These are phyloP conservation scores for Eimeria sp. DNA, from an alignment of 169 alveolate species.

Conservation along the genomic window DNA sequence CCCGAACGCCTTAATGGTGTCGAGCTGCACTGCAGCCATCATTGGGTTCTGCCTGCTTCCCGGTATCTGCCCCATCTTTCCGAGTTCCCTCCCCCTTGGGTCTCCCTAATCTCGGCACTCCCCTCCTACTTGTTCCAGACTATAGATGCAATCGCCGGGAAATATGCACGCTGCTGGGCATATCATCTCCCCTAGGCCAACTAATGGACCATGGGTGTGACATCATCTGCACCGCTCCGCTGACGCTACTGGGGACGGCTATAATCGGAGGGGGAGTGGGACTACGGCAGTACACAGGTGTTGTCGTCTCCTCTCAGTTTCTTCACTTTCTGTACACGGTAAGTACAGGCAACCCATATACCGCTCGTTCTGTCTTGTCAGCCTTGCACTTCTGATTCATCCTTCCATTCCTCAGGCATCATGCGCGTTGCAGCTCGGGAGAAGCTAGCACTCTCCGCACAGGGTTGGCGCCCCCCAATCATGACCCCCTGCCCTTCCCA, in stretches of 20 bases:
- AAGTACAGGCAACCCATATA: not conserved
- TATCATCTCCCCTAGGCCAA: conserved; percentile 93
- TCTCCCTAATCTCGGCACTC: conserved; percentile 34
- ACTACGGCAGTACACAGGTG: conserved; percentile 34
- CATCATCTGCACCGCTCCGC: conserved; percentile 87
- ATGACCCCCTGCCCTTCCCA: not conserved
- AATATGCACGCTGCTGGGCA: conserved; percentile 93
- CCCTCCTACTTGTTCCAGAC: conserved; percentile 86
- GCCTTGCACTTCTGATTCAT: not conserved
- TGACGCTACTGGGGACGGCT: conserved; percentile 73
- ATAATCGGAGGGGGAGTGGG: conserved; percentile 77
- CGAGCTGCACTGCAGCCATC: conserved; percentile 58
- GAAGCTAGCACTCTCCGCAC: not conserved
- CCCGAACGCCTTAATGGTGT: conserved; percentile 74
- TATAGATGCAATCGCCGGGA: conserved; percentile 95
- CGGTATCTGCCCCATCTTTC: conserved; percentile 52
- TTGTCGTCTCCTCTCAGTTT: conserved; percentile 67
- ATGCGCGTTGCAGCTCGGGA: not conserved
- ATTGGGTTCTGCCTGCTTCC: conserved; percentile 39
- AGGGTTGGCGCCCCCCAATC: not conserved
- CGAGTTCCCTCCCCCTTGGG: conserved; percentile 80
- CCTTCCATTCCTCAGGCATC: not conserved
- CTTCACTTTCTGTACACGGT: conserved; percentile 78
- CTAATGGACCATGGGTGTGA: conserved; percentile 96
- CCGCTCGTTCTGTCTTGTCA: not conserved